These are phyloP conservation scores for Exophiala oligosperma DNA, from an alignment of 2,329 filamentous ascomycete genomes.

Conservation along the genomic window DNA sequence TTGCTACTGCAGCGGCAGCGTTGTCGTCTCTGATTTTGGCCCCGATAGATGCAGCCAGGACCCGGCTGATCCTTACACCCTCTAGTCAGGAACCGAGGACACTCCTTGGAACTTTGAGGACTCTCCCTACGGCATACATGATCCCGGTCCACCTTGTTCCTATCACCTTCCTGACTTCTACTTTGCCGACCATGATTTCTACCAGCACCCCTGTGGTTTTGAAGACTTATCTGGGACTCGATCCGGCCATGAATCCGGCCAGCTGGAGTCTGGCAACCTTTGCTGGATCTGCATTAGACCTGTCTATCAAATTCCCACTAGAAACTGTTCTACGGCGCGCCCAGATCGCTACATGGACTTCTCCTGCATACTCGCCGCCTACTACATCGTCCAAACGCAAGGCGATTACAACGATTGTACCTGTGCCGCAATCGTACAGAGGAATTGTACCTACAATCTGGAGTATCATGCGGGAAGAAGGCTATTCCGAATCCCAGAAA, in stretches of 20 bases:
- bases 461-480: constrained; percentile 81
- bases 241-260: constrained; percentile 76
- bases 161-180: constrained; percentile 83
- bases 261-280: constrained; percentile 83
- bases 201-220: constrained; percentile 82
- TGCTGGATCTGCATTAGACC: constrained; percentile 72
- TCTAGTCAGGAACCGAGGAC: constrained; percentile 72
- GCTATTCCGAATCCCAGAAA: constrained; percentile 52
- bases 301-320: constrained; percentile 83
- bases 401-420: constrained; percentile 71
- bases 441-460: constrained; percentile 93
- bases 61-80: constrained; percentile 80
- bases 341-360: constrained; percentile 71
- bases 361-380: constrained; percentile 41
- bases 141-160: constrained; percentile 70
- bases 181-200: constrained; percentile 78
- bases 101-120: constrained; percentile 73
- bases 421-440: constrained; percentile 71
- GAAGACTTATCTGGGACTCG: constrained; percentile 79
- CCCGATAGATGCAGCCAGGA: constrained; percentile 87
- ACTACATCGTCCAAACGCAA: constrained; percentile 39
- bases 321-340: constrained; percentile 90
- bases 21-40: constrained; percentile 77
- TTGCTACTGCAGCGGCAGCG: constrained; percentile 65
- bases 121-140: constrained; percentile 67